Evolutionary conservation across 495 filamentous ascomycete species (phyloP).

Genomic region (Platismatia glauca): DNA sequence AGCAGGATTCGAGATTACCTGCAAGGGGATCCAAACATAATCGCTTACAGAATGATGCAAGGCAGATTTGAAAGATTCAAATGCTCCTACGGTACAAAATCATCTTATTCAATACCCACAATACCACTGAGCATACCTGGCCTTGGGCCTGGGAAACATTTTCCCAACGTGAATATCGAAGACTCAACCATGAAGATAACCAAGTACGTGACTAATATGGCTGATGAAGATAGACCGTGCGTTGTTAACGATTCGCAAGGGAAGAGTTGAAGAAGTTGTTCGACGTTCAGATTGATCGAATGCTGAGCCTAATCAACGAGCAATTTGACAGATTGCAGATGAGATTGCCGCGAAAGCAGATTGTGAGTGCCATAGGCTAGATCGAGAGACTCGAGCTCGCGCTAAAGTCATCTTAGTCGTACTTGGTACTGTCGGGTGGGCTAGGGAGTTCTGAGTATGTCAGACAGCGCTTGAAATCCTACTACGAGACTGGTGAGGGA

Average conservation of each 20-base stretch:
- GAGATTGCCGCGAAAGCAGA: conserved; percentile 37
- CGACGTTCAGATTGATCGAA: conserved; percentile 46
- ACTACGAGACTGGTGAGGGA: conserved; percentile 27
- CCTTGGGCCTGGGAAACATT: conserved; percentile 18
- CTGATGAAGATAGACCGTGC: background rate
- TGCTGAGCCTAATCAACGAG: conserved; percentile 42
- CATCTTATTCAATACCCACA: conserved; percentile 22
- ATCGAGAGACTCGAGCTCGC: background rate
- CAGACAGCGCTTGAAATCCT: conserved; percentile 34
- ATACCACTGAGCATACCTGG: conserved; percentile 30
- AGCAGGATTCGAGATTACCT: conserved; percentile 25
- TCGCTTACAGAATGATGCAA: conserved; percentile 32
- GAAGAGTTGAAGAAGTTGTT: conserved; percentile 46
- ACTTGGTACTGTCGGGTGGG: conserved; percentile 55
- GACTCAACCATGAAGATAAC: conserved; percentile 31
- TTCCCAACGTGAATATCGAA: conserved; percentile 28
- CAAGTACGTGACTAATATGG: conserved; percentile 22
- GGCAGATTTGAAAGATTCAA: conserved; percentile 35
- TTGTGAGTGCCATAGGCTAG: conserved; percentile 27
- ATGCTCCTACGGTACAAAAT: conserved; percentile 33
- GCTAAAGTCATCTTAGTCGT: conserved; percentile 28
- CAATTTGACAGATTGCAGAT: conserved; percentile 44
- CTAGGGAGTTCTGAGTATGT: conserved; percentile 59
- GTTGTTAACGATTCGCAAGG: conserved; percentile 23
- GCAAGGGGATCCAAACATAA: conserved; percentile 15